Evolutionary conservation across 2,329 filamentous ascomycete genomes (phyloP), one percentile per base, ranked within the genome.

Genomic region (Capronia epimyces): DNA sequence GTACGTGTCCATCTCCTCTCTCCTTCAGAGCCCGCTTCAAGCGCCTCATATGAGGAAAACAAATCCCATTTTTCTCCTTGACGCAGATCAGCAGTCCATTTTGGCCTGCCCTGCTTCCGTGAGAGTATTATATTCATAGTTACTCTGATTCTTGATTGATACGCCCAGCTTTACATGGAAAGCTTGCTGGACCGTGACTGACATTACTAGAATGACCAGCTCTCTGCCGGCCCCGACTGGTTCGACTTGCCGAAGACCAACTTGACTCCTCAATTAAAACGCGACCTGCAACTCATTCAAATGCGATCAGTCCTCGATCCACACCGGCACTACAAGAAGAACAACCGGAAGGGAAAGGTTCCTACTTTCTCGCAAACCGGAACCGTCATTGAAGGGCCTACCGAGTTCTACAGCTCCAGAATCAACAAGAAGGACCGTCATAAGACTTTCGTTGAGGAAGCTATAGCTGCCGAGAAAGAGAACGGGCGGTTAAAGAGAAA

Each of bases 351-450:
- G 65, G 76, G 79, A 52, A 75, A 81, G 54, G 71, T 85, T 1
- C 93, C 93, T 1, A 82, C 89, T 55, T 97, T 86, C 66, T 94
- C 87, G 16, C 88, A 95, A 63, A 81, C 95, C 22, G 93, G 91
- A 50, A 91, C 87, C 4, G 81, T 98, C 53, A 79, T 96, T 49
- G 85, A 94, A 63, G 90, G 90, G 1, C 84, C 89, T 1, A 90
- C 89, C 1, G 91, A 97, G 64, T 95, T 84, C 71, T 89, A 84
- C 73, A 90, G 79, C 64, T 80, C 82, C 16, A 82, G 91, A 49
- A 76, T 97, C 55, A 82, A 84, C 50, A 91, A 89, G 68, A 94
- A 88, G 70, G 87, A 97, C 61, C 81, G 88, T 60, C 94, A 94
- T 73, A 80, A 79, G 62, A 96, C 86, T 0, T 82, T 98, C 50